Conservation (phyloP, 2,329 filamentous ascomycete genomes). For the Phaeosphaeriaceae sp. region DNA sequence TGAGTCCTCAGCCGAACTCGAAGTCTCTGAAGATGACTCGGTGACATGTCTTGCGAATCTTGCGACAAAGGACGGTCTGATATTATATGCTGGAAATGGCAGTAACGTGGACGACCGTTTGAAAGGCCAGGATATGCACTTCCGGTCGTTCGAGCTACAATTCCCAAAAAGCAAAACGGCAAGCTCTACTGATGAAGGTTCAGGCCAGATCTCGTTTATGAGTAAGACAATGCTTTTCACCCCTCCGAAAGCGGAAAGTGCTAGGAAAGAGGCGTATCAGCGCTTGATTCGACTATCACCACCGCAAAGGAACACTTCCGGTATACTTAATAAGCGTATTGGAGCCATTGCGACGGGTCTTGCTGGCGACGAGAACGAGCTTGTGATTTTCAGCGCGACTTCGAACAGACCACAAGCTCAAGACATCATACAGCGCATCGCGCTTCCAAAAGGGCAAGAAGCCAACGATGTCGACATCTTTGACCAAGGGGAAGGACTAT, state of each 20-base stretch:
- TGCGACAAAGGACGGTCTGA: conserved; percentile 61
- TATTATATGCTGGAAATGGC: conserved; percentile 73
- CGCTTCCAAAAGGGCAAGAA: conserved; percentile 59
- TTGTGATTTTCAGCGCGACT: conserved; percentile 78
- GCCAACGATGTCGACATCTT: conserved; percentile 74
- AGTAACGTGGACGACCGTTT: conserved; percentile 74
- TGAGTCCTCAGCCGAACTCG: conserved; percentile 70
- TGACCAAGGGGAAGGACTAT: conserved; percentile 67
- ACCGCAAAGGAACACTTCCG: conserved; percentile 53
- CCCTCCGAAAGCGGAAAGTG: conserved; percentile 40
- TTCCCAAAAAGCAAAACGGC: conserved; percentile 56
- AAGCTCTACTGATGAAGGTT: conserved; percentile 38
- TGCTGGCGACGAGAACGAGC: conserved; percentile 71
- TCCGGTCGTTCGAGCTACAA: conserved; percentile 74
- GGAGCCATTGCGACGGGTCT: conserved; percentile 82
- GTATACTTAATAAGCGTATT: conserved; percentile 64
- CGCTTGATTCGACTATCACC: conserved; percentile 64
- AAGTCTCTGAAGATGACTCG: conserved; percentile 87
- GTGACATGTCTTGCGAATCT: conserved; percentile 82
- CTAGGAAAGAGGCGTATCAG: conserved; percentile 65
- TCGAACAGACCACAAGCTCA: conserved; percentile 54
- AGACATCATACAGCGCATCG: conserved; percentile 63
- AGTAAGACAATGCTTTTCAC: conserved; percentile 61
- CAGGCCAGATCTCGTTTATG: conserved; percentile 52
- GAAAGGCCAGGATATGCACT: conserved; percentile 81